A percentile compares a stretch with the other conserved stretches of the same genome.
phyloP scores from a whole-genome alignment of 78 protist genomes.

The Dictyostelium intermedium region DNA sequence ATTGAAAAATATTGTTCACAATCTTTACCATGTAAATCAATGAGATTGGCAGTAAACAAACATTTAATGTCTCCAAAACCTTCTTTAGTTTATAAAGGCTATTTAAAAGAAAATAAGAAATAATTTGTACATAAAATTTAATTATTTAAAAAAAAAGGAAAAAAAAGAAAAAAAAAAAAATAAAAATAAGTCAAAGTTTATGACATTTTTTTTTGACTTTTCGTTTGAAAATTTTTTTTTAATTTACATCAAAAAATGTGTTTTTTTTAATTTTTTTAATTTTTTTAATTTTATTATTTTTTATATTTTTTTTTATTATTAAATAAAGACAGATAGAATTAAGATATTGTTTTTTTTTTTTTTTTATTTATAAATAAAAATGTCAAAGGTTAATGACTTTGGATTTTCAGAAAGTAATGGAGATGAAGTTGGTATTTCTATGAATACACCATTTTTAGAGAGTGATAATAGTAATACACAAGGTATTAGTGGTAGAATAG shows the following conservation, averaged over 20 bases:
- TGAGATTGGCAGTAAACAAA: constrained; percentile 12
- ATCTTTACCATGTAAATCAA: constrained; percentile 30
- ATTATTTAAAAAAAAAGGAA: background rate
- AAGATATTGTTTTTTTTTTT: no score
- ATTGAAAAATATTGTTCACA: constrained; percentile 41
- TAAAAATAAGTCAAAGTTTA: no score
- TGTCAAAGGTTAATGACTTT: constrained; percentile 52
- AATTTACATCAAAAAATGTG: background rate
- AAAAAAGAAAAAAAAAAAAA: background rate
- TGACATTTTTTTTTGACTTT: no score
- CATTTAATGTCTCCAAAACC: constrained; percentile 11
- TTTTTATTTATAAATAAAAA: background rate
- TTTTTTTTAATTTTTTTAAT: background rate
- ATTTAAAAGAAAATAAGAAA: background rate
- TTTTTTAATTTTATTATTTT: background rate
- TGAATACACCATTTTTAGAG: background rate
- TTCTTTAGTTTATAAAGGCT: background rate
- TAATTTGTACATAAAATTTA: background rate
- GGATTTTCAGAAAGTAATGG: constrained; percentile 40
- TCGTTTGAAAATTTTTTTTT: background rate
- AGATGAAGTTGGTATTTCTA: background rate
- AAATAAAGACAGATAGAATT: no score
- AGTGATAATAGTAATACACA: background rate
- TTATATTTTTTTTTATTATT: background rate
- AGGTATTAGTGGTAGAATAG: background rate